These are phyloP conservation scores for Cutaneotrichosporon spelunceum DNA, from an alignment of 1,284 basidiomycete genomes.

Conservation along the genomic window DNA sequence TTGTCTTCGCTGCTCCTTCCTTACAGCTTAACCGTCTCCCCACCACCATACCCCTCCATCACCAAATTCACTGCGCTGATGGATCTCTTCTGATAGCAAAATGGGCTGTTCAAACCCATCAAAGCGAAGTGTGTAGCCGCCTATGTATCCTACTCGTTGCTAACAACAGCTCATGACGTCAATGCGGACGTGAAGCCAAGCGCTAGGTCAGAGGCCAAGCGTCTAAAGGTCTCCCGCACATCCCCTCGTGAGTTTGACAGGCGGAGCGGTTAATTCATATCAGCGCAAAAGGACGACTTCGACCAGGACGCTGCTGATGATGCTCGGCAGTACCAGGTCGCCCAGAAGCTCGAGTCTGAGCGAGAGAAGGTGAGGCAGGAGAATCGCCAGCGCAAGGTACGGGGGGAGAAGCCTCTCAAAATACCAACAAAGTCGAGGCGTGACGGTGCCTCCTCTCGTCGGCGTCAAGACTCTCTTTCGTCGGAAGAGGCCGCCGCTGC, in stretches of 20 bases:
- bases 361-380: neutral
- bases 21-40: neutral
- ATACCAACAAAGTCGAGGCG: constrained; percentile 20
- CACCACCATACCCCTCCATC: neutral
- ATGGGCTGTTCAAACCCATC: neutral
- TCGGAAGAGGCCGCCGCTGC: neutral
- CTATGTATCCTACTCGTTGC: neutral
- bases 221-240: constrained; percentile 4
- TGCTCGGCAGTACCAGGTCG: constrained; percentile 28
- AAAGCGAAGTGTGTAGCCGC: neutral
- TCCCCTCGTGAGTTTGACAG: constrained; percentile 12
- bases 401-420: constrained; percentile 19
- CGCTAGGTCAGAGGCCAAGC: neutral
- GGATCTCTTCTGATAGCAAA: neutral
- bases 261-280: neutral
- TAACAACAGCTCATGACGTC: neutral
- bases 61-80: neutral
- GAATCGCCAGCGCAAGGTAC: neutral
- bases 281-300: constrained; percentile 38
- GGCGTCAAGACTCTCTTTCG: neutral
- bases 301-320: constrained; percentile 26
- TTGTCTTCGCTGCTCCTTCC: too few relatives aligned
- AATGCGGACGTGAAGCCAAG: neutral
- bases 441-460: neutral
- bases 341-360: constrained; percentile 17